phyloP scores from a whole-genome alignment of 2,329 filamentous ascomycete genomes.

The Stylonectria norvegica region DNA sequence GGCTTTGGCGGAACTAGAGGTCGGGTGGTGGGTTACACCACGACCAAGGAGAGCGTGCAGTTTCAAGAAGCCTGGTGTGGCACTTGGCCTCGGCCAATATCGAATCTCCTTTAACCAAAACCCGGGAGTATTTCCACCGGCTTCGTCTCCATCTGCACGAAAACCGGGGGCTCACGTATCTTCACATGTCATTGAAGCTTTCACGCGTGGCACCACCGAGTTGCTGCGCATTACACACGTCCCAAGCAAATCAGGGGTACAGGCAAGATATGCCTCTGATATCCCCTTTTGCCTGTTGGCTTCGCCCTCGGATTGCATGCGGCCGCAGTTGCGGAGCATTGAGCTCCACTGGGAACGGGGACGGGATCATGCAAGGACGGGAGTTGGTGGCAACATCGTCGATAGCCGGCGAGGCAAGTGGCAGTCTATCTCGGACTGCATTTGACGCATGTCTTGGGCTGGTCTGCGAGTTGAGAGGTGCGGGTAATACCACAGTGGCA shows the following conservation, averaged over 20 bases:
- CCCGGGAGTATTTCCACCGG: slow-evolving; percentile 11
- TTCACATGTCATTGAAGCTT: slow-evolving; percentile 2
- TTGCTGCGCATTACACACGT: slow-evolving; percentile 12
- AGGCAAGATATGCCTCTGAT: background rate
- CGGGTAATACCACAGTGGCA: background rate
- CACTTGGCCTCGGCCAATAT: background rate
- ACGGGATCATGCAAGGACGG: slow-evolving; percentile 20
- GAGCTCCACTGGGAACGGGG: slow-evolving; percentile 1
- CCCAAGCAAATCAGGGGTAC: slow-evolving; percentile 5
- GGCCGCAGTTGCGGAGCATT: slow-evolving; percentile 2
- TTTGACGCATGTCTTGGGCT: background rate
- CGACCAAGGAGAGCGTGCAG: too few species aligned
- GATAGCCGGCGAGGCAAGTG: slow-evolving; percentile 9
- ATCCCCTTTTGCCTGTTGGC: background rate
- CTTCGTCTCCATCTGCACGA: slow-evolving; percentile 3
- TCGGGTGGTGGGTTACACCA: background rate
- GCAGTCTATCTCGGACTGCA: background rate
- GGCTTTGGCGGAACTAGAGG: slow-evolving; percentile 60
- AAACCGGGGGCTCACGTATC: too few species aligned
- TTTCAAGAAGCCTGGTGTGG: background rate
- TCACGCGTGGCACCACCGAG: slow-evolving; percentile 14
- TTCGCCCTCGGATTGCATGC: background rate
- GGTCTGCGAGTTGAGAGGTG: background rate
- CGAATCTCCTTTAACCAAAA: slow-evolving; percentile 8
- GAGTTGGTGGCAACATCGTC: slow-evolving; percentile 7